Evolutionary conservation across 2,329 filamentous ascomycete genomes (phyloP).

Genomic region (Fusarium begoniae): DNA sequence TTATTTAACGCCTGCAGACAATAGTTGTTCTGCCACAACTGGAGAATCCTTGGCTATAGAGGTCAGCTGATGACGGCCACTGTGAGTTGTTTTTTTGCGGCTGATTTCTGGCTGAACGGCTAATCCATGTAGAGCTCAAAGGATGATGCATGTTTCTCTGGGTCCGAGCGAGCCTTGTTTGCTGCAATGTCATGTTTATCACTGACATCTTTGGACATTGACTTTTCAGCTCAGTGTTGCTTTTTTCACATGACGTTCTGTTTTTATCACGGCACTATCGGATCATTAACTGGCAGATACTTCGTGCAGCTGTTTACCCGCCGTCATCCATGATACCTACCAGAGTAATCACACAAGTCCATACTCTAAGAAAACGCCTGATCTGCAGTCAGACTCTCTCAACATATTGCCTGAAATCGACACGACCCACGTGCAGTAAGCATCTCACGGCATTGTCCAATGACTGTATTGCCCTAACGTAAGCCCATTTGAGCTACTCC

Average conservation of each 20-base stretch:
- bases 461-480: background rate
- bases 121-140: background rate
- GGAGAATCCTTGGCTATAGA: constrained; percentile 9
- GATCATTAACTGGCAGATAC: background rate
- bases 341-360: background rate
- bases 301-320: background rate
- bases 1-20: background rate
- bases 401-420: constrained; percentile 8
- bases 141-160: background rate
- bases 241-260: background rate
- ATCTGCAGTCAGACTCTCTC: constrained; percentile 15
- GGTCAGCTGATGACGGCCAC: constrained; percentile 2
- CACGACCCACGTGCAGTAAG: constrained; percentile 9
- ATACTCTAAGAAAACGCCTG: background rate
- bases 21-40: constrained; percentile 17
- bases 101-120: background rate
- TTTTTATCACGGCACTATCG: background rate
- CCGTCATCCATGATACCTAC: background rate
- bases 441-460: background rate
- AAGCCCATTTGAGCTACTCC: background rate
- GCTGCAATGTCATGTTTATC: background rate
- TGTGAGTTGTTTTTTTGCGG: background rate
- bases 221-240: background rate
- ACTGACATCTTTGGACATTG: background rate
- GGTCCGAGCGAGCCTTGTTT: background rate